Evolutionary conservation across 1,139 yeast genomes (phyloP).

Genomic region (Sugiyamaella novakii): DNA sequence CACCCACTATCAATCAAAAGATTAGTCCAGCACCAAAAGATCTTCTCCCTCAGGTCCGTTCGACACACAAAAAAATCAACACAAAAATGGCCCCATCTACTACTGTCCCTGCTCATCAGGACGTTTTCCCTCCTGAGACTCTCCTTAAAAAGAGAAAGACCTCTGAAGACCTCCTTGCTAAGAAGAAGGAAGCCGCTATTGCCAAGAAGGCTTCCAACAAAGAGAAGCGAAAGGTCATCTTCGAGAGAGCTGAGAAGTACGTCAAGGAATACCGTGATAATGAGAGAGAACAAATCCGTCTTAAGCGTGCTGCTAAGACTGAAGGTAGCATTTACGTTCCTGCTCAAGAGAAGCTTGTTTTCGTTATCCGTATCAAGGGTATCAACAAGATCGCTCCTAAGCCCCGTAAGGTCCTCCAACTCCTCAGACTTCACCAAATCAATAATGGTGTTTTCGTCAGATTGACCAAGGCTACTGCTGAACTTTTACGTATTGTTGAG

Average conservation of each 20-base stretch:
- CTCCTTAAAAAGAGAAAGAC: conserved; percentile 95
- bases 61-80: conserved; percentile 9
- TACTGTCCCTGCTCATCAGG: conserved; percentile 38
- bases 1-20: background rate
- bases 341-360: conserved; percentile 95
- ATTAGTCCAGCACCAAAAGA: background rate
- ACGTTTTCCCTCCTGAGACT: conserved; percentile 79
- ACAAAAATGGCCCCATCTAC: conserved; percentile 32
- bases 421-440: conserved; percentile 96
- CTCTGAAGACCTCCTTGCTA: conserved; percentile 42
- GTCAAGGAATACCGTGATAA: conserved; percentile 95
- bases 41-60: background rate
- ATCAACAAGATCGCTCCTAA: conserved; percentile 99
- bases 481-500: conserved; percentile 96
- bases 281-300: conserved; percentile 89
- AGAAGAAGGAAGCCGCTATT: conserved; percentile 54
- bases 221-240: conserved; percentile 93
- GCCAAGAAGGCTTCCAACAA: conserved; percentile 89
- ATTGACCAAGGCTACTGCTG: conserved; percentile 97
- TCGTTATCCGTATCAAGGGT: conserved; percentile 99
- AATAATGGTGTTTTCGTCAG: conserved; percentile 98
- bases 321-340: conserved; percentile 81
- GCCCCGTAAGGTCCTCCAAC: conserved; percentile 99
- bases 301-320: conserved; percentile 97
- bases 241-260: conserved; percentile 98